Conservation (phyloP, 208 protist genomes). For the Leishmania tarentolae region DNA sequence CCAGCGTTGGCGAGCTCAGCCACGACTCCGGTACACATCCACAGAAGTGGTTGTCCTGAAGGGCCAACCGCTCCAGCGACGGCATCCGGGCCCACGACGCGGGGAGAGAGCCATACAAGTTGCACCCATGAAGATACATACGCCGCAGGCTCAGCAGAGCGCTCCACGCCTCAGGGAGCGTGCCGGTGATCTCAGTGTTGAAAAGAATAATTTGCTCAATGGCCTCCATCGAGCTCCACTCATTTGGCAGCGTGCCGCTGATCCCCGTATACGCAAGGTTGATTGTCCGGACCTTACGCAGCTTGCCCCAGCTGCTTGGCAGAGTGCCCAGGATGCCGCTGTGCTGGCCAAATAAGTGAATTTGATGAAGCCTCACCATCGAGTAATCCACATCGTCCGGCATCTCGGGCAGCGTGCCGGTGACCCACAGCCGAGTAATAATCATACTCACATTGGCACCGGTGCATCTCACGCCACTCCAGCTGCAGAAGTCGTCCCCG, state of each 20-base stretch:
- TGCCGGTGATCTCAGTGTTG: background rate
- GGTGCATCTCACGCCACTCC: too few species aligned
- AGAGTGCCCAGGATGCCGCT: too few species aligned
- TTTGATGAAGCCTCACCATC: too few species aligned
- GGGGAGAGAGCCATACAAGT: background rate
- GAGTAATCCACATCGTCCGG: too few species aligned
- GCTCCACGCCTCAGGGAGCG: conserved; percentile 1
- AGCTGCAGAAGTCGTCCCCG: too few species aligned
- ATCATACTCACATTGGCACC: too few species aligned
- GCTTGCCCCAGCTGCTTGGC: background rate
- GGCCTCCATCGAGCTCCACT: background rate
- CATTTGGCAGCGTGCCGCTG: conserved; percentile 1
- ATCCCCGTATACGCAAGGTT: background rate
- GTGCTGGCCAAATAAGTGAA: too few species aligned
- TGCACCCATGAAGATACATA: background rate
- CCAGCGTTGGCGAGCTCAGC: background rate
- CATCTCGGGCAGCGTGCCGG: too few species aligned
- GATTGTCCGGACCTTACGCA: background rate
- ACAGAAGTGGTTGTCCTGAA: background rate
- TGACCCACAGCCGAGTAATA: too few species aligned
- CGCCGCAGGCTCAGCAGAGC: background rate
- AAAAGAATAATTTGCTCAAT: background rate
- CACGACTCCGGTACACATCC: background rate
- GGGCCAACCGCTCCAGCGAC: background rate
- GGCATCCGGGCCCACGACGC: background rate